phyloP scores from a whole-genome alignment of 768 basidiomycete genomes.

The Kondoa malvinella region DNA sequence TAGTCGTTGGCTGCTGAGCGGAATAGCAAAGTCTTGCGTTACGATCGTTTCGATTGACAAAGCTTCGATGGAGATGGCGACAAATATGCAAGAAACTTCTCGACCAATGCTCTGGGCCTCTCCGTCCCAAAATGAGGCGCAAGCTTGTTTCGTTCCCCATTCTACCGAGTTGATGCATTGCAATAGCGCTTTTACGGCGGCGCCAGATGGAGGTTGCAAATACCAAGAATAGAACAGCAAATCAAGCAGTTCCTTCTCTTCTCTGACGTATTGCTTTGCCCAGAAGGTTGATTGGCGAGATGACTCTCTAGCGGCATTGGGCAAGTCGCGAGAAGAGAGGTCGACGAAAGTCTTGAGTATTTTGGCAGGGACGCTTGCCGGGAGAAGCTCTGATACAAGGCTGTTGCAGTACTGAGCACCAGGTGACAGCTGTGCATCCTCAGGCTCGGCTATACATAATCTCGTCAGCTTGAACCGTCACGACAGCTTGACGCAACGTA shows the following conservation, averaged over 20 bases:
- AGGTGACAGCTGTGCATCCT: background rate
- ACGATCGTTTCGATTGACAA: constrained; percentile 52
- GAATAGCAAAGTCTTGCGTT: constrained; percentile 17
- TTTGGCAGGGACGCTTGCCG: constrained; percentile 28
- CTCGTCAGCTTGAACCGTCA: background rate
- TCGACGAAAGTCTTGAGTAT: constrained; percentile 47
- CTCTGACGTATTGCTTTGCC: constrained; percentile 33
- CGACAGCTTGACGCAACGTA: background rate
- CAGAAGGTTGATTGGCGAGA: constrained; percentile 33
- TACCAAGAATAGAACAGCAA: constrained; percentile 83
- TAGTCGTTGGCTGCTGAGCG: constrained; percentile 11
- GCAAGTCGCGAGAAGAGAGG: constrained; percentile 33
- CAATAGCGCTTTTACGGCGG: constrained; percentile 47
- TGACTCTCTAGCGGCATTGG: constrained; percentile 39
- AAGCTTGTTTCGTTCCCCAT: constrained; percentile 49
- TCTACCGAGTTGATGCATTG: constrained; percentile 48
- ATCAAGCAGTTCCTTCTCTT: constrained; percentile 66
- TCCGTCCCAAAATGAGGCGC: constrained; percentile 52
- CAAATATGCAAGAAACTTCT: constrained; percentile 42
- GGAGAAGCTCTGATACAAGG: background rate
- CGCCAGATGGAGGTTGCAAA: constrained; percentile 47
- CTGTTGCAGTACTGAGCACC: background rate
- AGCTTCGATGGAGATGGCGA: constrained; percentile 41
- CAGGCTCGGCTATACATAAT: background rate
- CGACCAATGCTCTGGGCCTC: constrained; percentile 44